Evolutionary conservation across 2,329 filamentous ascomycete genomes (phyloP).

Genomic region (Fusarium sp.): DNA sequence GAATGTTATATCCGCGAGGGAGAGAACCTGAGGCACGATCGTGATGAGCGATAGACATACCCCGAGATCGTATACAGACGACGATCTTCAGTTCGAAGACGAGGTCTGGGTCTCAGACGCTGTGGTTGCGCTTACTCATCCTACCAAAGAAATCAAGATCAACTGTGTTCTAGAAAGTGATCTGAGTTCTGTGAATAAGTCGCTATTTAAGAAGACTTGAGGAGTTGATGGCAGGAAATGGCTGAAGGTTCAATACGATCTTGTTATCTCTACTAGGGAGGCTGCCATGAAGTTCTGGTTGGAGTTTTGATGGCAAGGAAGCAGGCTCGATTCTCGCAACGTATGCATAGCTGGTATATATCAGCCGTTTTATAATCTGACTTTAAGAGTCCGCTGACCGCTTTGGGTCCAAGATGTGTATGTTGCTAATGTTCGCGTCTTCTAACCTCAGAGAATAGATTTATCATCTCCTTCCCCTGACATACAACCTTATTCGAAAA

Average conservation of each 20-base stretch:
- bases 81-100: too few species aligned
- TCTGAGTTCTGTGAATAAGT: not conserved
- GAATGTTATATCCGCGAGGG: too few species aligned
- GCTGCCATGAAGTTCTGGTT: not conserved
- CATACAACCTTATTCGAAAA: not conserved
- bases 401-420: too few species aligned
- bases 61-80: too few species aligned
- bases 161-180: not conserved
- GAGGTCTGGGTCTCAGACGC: too few species aligned
- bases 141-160: not conserved
- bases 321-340: not conserved
- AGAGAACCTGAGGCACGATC: too few species aligned
- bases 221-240: not conserved
- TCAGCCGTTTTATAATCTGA: not conserved
- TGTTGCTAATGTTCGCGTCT: too few species aligned
- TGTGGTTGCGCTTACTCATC: too few species aligned
- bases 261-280: not conserved
- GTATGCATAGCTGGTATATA: not conserved
- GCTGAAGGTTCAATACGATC: not conserved
- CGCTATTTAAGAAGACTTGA: not conserved
- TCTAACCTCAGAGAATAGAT: too few species aligned
- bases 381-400: not conserved
- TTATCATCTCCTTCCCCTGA: too few species aligned
- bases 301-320: not conserved
- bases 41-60: too few species aligned